phyloP scores from a whole-genome alignment of 1,139 yeast species.

The Blastobotrys aristatus region DNA sequence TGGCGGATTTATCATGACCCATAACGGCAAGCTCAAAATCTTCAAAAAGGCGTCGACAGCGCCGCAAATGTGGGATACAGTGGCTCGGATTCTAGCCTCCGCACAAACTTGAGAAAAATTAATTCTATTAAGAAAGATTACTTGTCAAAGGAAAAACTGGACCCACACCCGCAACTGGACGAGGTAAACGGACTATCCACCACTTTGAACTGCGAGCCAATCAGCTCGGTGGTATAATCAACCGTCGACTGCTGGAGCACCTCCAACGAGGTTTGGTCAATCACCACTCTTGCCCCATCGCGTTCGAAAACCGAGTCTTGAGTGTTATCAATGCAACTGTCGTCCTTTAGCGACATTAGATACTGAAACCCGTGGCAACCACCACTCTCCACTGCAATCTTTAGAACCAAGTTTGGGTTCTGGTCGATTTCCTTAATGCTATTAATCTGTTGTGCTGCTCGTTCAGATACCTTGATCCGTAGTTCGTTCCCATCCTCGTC shows the following conservation, averaged over 20 bases:
- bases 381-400: slow-evolving; percentile 88
- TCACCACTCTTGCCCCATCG: slow-evolving; percentile 61
- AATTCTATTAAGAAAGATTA: neutral
- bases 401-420: slow-evolving; percentile 57
- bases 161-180: slow-evolving; percentile 95
- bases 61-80: slow-evolving; percentile 10
- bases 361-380: slow-evolving; percentile 99
- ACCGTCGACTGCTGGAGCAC: slow-evolving; percentile 81
- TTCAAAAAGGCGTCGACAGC: slow-evolving; percentile 13
- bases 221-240: slow-evolving; percentile 87
- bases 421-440: slow-evolving; percentile 53
- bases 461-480: slow-evolving; percentile 38
- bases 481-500: slow-evolving; percentile 33
- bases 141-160: slow-evolving; percentile 85
- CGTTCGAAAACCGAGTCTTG: slow-evolving; percentile 58
- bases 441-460: slow-evolving; percentile 53
- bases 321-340: slow-evolving; percentile 38
- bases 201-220: slow-evolving; percentile 91
- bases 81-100: slow-evolving; percentile 9
- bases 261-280: slow-evolving; percentile 77
- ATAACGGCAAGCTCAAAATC: slow-evolving; percentile 21
- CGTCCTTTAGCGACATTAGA: slow-evolving; percentile 56
- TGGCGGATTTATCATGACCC: slow-evolving; percentile 22
- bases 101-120: neutral
- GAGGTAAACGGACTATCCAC: slow-evolving; percentile 86